These are phyloP conservation scores for Skeletonema menzelii DNA, from an alignment of 108 stramenopile genomes.

Conservation along the genomic window DNA sequence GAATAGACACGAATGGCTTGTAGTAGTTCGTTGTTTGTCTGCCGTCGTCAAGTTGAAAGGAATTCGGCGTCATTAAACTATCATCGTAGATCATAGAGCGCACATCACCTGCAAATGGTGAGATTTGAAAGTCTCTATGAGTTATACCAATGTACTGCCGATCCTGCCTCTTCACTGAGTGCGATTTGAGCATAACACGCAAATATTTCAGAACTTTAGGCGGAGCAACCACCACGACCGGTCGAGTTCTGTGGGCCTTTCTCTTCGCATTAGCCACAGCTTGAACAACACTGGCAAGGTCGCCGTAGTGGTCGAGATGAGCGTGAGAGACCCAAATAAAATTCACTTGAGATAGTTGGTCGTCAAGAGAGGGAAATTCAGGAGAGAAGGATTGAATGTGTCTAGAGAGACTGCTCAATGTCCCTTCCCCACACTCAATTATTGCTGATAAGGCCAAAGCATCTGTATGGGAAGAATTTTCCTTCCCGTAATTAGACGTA, in stretches of 20 bases:
- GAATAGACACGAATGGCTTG: slow-evolving; percentile 54
- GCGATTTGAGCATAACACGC: slow-evolving; percentile 6
- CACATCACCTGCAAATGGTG: slow-evolving; percentile 33
- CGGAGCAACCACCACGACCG: slow-evolving; percentile 57
- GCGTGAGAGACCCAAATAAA: slow-evolving; percentile 88
- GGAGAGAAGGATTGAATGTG: slow-evolving; percentile 14
- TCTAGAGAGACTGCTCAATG: slow-evolving; percentile 57
- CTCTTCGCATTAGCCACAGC: slow-evolving; percentile 30
- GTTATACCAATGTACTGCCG: slow-evolving; percentile 33
- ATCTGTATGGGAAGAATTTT: neutral
- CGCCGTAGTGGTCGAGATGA: slow-evolving; percentile 85
- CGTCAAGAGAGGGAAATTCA: slow-evolving; percentile 6
- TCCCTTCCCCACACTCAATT: slow-evolving; percentile 81
- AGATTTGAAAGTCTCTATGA: slow-evolving; percentile 47
- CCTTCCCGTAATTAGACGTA: neutral
- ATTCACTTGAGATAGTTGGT: slow-evolving; percentile 37
- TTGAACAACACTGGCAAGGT: slow-evolving; percentile 51
- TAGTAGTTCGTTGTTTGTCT: slow-evolving; percentile 17
- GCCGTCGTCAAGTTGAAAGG: slow-evolving; percentile 3
- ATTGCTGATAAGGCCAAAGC: slow-evolving; percentile 46
- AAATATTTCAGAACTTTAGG: slow-evolving; percentile 51
- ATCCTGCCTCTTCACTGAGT: slow-evolving; percentile 2
- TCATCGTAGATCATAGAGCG: slow-evolving; percentile 22
- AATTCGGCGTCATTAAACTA: slow-evolving; percentile 17
- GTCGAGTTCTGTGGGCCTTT: slow-evolving; percentile 24